These are phyloP conservation scores for Apiospora sp. DNA, from an alignment of 2,329 filamentous ascomycete species.

Conservation along the genomic window DNA sequence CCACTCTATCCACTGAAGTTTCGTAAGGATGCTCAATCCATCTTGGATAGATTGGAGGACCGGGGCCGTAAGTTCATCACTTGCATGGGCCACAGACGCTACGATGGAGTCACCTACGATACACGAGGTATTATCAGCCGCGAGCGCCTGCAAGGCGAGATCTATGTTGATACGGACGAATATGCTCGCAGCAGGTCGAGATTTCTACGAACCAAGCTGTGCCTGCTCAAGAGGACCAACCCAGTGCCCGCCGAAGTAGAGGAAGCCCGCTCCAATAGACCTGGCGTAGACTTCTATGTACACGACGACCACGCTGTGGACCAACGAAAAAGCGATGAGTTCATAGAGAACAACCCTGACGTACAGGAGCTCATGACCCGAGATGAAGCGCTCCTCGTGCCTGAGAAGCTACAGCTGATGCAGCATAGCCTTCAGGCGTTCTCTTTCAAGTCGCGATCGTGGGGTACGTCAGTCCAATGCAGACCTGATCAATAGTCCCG, in stretches of 20 bases:
- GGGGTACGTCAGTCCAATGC: background rate
- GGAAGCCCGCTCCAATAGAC: background rate
- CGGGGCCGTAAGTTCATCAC: slow-evolving; percentile 17
- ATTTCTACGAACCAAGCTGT: background rate
- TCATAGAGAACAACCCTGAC: background rate
- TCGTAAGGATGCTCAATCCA: background rate
- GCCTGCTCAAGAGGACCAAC: background rate
- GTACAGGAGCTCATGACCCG: background rate
- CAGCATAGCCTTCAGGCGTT: slow-evolving; percentile 14
- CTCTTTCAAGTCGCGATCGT: slow-evolving; percentile 3
- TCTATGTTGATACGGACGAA: background rate
- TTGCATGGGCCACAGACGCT: background rate
- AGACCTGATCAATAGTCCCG: background rate
- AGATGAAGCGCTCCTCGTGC: background rate
- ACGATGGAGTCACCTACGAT: background rate
- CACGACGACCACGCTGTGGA: slow-evolving; percentile 3
- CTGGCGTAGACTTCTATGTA: background rate
- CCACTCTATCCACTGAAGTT: slow-evolving; percentile 1
- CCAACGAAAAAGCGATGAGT: background rate
- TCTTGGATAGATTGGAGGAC: background rate
- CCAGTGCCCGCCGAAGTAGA: background rate
- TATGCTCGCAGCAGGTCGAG: background rate
- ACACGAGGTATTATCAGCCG: background rate
- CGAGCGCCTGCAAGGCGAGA: slow-evolving; percentile 14
- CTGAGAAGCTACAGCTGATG: background rate